Evolutionary conservation across 2,329 filamentous ascomycete genomes (phyloP), one percentile per base, ranked within the genome.

Genomic region (Neofusicoccum sp.): DNA sequence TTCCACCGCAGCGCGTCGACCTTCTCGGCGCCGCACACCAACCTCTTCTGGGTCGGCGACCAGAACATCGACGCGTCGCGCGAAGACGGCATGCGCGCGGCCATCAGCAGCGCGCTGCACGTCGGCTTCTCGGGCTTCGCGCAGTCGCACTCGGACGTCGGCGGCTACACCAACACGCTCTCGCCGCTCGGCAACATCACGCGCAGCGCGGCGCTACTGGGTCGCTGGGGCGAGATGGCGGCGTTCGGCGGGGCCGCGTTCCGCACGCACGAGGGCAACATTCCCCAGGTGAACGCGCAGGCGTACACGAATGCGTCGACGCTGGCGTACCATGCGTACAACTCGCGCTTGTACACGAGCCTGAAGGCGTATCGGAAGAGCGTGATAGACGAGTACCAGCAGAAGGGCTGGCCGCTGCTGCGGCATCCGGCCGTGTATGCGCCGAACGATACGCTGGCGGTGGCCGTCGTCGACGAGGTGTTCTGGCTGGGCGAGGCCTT

Each of bases 11-110:
- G 71, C 2, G 71, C 72, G 1, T 66, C 71, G 6, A 69, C 72
- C 49, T 67, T 65, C 1, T 66, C 72, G 0, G 70, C 72, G 54
- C 65, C 67, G 11, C 65, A 74, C 63, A 73, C 71, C 65, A 75
- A 75, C 58, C 65, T 76, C 6, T 76, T 75, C 68, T 76, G 73
- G 73, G 71, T 70, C 3, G 73, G 73, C 38, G 73, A 76, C 45
- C 72, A 76, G 51, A 67, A 74, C 45, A 70, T 71, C 16, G 65
- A 70, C 45, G 71, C 70, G 69, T 68, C 70, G 3, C 60, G 69
- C 26, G 70, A 73, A 34, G 73, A 76, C 43, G 72, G 73, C 6
- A 70, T 75, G 59, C 73, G 74, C 49, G 70, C 70, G 16, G 69
- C 69, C 26, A 65, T 75, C 26, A 74, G 70, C 1, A 67, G 70